Conservation (phyloP, 306 rosid species). For the Glycine soja region DNA sequence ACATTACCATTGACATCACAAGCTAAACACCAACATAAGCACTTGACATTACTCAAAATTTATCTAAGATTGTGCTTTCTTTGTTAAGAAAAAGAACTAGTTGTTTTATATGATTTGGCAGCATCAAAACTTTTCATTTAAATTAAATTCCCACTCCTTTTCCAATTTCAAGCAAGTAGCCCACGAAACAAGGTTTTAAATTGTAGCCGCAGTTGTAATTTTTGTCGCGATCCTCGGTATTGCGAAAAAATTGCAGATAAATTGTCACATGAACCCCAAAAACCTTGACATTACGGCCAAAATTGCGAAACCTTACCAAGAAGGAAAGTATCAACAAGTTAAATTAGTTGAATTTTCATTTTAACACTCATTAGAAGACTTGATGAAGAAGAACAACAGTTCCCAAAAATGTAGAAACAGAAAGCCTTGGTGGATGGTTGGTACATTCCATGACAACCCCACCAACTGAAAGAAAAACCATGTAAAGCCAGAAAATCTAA, state of each 20-base stretch:
- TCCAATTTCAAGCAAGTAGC: neutral
- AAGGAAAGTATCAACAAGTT: constrained; percentile 9
- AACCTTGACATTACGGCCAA: neutral
- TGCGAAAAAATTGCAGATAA: neutral
- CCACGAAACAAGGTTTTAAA: neutral
- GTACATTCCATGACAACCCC: constrained; percentile 10
- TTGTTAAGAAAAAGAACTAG: neutral
- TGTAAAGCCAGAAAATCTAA: neutral
- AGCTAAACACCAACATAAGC: constrained; percentile 4
- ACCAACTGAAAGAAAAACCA: constrained; percentile 15
- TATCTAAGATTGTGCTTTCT: neutral
- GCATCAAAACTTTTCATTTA: neutral
- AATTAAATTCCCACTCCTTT: neutral
- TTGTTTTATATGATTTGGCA: neutral
- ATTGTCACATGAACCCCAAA: neutral
- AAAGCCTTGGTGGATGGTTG: neutral
- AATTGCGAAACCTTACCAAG: neutral
- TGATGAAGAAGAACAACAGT: constrained; percentile 21
- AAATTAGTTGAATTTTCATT: neutral
- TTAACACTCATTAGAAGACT: neutral
- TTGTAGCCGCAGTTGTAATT: neutral
- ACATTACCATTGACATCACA: neutral
- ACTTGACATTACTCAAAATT: neutral
- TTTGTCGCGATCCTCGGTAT: neutral
- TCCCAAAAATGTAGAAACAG: neutral